These are phyloP conservation scores for Akanthomyces lecanii DNA, from an alignment of 2,329 filamentous ascomycete species.

Conservation along the genomic window DNA sequence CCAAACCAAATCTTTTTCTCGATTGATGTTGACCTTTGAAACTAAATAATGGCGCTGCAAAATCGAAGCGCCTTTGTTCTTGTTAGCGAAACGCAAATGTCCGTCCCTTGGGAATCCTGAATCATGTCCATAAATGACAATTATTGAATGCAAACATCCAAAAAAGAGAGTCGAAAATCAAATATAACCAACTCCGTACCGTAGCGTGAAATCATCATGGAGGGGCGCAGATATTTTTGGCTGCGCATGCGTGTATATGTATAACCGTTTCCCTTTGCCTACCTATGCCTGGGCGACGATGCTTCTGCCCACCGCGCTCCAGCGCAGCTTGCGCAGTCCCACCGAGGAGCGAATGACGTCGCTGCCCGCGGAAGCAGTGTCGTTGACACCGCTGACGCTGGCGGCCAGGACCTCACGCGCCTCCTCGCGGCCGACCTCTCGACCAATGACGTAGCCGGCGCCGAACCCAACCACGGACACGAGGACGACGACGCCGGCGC, in stretches of 20 bases:
- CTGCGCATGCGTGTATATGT: slow-evolving; percentile 11
- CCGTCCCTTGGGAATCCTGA: neutral
- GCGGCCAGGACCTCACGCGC: slow-evolving; percentile 36
- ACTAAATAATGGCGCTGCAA: neutral
- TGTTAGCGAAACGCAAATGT: neutral
- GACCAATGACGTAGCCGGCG: slow-evolving; percentile 63
- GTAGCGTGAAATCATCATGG: neutral
- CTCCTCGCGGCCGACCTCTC: slow-evolving; percentile 62
- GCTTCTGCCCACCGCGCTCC: slow-evolving; percentile 50
- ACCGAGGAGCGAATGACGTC: slow-evolving; percentile 51
- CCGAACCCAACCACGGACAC: slow-evolving; percentile 66
- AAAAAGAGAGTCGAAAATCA: neutral
- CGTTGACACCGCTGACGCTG: slow-evolving; percentile 38
- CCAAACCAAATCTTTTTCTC: neutral
- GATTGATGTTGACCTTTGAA: neutral
- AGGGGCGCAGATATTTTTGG: slow-evolving; percentile 3
- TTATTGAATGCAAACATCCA: neutral
- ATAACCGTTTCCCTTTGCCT: neutral
- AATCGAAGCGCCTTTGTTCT: neutral
- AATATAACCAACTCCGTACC: slow-evolving; percentile 5
- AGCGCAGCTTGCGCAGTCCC: slow-evolving; percentile 50
- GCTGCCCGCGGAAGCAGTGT: slow-evolving; percentile 46
- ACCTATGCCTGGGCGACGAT: slow-evolving; percentile 37
- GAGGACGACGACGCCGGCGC: slow-evolving; percentile 63
- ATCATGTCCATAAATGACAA: neutral